Percentiles rank a stretch among this genome's conserved stretches.
Conservation (phyloP, 169 alveolate genomes). For the Eimeria praecox region DNA sequence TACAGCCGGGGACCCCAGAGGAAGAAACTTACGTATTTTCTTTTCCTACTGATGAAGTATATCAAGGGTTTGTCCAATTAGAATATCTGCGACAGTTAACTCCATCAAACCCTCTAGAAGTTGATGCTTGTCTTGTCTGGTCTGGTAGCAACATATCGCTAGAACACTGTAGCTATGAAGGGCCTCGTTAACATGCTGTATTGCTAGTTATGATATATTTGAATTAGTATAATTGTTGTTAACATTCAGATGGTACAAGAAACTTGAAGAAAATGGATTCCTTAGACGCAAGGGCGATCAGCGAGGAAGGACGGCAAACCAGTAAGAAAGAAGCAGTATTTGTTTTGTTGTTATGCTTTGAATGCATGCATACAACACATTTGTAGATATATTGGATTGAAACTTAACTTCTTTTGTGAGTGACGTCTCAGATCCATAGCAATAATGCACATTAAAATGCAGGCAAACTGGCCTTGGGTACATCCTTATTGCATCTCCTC, state of each 20-base stretch:
- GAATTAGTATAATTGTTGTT: background rate
- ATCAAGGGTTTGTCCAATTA: constrained; percentile 35
- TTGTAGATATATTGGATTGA: background rate
- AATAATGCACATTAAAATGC: background rate
- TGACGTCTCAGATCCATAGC: background rate
- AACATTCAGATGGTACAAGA: constrained; percentile 66
- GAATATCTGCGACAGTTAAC: background rate
- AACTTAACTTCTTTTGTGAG: background rate
- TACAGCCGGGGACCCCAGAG: constrained; percentile 79
- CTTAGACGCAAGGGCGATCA: constrained; percentile 68
- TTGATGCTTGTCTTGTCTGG: background rate
- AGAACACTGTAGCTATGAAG: background rate
- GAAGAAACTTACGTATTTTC: constrained; percentile 83
- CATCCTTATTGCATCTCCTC: background rate
- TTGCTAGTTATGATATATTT: background rate
- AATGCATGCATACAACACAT: too few species aligned
- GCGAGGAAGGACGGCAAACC: constrained; percentile 44
- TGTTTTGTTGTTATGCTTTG: background rate
- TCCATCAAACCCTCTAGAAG: background rate
- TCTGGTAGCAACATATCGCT: too few species aligned
- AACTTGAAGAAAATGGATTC: constrained; percentile 77
- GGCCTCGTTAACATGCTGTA: background rate
- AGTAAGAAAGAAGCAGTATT: constrained; percentile 6
- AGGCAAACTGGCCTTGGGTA: background rate
- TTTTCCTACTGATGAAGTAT: constrained; percentile 66